Evolutionary conservation across 495 filamentous ascomycete genomes (phyloP), one percentile per base, ranked within the genome.

Genomic region (Tuber melanosporum): DNA sequence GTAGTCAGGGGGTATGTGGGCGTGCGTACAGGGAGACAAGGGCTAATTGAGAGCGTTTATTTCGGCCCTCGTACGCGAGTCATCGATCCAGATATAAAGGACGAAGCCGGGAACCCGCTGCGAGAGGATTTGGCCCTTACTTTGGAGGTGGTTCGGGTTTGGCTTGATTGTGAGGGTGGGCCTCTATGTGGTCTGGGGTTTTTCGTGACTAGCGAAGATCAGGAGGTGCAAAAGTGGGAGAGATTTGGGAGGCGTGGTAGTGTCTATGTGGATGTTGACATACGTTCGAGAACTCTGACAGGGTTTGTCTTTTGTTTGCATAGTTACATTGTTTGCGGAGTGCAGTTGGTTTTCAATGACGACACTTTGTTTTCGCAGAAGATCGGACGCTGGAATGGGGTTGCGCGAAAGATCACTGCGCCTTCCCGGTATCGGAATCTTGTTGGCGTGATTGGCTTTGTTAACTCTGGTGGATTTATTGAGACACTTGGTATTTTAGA

Each of bases 401-500:
- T 73, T 43, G 73, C 76, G 22, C 75, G 83, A 41, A 83, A 84
- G 52, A 76, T 84, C 36, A 71, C 79, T 47, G 82, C 75, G 19
- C 76, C 80, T 15, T 42, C 77, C 15, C 15, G 20, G 41, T 83
- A 73, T 26, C 73, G 83, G 42, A 80, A 82, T 32, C 74, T 84
- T 47, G 84, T 82, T 44, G 83, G 83, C 20, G 47, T 84, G 32
- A 82, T 81, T 36, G 83, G 82, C 4, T 84, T 84, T 71, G 74
- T 84, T n/a, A 84, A 81, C 72, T 83, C 82, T 20, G 57, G 74
- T n/a, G 83, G 83, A 22, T 81, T 81, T 42, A 81, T 84, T 72
- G 83, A 84, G 74, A 84, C 84, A 8, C 74, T 84, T 75, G 83
- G 78, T 42, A 77, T 84, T 32, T 49, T 84, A 22, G 83, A 84